Base-by-base conservation (phyloP, 768 basidiomycete genomes). In the Tulasnella calospora region DNA sequence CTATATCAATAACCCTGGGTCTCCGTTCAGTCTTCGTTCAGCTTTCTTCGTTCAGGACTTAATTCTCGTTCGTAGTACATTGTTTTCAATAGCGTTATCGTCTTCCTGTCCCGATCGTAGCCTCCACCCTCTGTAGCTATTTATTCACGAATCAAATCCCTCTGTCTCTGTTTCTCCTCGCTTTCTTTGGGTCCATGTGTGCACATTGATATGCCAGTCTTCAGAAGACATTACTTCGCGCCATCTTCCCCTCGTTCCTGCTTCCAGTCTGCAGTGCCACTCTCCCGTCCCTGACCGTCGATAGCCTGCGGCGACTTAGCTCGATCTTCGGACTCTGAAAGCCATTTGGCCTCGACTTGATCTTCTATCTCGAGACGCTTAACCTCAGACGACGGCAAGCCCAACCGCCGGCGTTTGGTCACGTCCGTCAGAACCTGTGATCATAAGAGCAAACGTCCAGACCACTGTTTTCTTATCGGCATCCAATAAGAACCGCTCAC, bases 201-300 rank as follows among this genome's bases (percentile, higher is more conserved):
- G 61, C 30, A 8, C 30, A 57, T n/a, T 30, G 27, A 67, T 67
- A 33, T 35, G 61, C 27, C 61, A 67, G 61, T 67, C 61, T 67
- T 27, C 27, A 67, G 30, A 67, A 67, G 61, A 15, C 61, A 15
- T 33, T 67, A 35, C 33, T 67, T 38, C n/a, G 75, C 17, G 30
- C 75, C 75, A 33, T 70, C 78, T 72, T 86, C 85, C 30, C 83
- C 81, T 61, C 85, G 70, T 61, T 79, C 79, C 36, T 80, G 82
- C 57, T 82, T 81, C 85, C 85, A 86, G 23, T 85, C 85, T 33
- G 81, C 82, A 5, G 83, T 83, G 3, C 85, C 85, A 46, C 83
- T 84, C 36, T 82, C 73, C 21, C 85, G 74, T 7, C 79, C 79
- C 47, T 79, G 47, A 82, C 84, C 23, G 80, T 80, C 76, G 82